Evolutionary conservation across 129 eudicot species (phyloP).

Genomic region (Flaveria brownii): DNA sequence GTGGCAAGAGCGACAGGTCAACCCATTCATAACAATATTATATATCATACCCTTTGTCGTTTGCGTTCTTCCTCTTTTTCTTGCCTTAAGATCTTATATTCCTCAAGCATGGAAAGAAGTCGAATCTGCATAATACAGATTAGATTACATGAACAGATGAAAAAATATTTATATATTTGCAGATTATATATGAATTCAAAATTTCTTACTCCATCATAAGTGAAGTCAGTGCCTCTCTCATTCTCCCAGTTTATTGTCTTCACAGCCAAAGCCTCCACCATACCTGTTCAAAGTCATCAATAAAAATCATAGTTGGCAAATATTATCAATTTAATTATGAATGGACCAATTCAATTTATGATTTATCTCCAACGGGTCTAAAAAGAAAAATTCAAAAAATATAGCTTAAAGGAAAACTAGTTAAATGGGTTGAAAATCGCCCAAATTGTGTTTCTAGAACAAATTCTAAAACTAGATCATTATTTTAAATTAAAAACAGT

Average conservation of each 20-base stretch:
- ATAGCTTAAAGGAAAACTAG: no score
- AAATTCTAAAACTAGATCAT: not conserved
- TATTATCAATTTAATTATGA: no score
- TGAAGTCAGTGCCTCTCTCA: slow-evolving; percentile 72
- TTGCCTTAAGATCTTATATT: slow-evolving; percentile 58
- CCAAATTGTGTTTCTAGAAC: not conserved
- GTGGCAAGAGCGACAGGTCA: not conserved
- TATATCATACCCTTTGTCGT: slow-evolving; percentile 71
- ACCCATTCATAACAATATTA: not conserved
- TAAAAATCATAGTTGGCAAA: not conserved
- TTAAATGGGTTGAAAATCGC: not conserved
- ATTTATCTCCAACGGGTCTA: not conserved
- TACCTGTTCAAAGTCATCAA: slow-evolving; percentile 54
- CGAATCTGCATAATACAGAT: slow-evolving; percentile 51
- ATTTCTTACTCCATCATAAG: slow-evolving; percentile 82
- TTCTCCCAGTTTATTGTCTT: slow-evolving; percentile 78
- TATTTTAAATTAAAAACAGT: not conserved
- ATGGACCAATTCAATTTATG: not conserved
- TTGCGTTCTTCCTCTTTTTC: slow-evolving; percentile 84
- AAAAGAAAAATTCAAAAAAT: no score
- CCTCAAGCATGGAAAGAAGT: slow-evolving; percentile 90
- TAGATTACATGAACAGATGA: slow-evolving; percentile 10
- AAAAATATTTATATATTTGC: not conserved
- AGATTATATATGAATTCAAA: not conserved
- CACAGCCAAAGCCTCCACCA: slow-evolving; percentile 73